Percentiles rank a stretch among this genome's conserved stretches.
phyloP scores from a whole-genome alignment of 495 filamentous ascomycete species.

The Hypomontagnella monticulosa region DNA sequence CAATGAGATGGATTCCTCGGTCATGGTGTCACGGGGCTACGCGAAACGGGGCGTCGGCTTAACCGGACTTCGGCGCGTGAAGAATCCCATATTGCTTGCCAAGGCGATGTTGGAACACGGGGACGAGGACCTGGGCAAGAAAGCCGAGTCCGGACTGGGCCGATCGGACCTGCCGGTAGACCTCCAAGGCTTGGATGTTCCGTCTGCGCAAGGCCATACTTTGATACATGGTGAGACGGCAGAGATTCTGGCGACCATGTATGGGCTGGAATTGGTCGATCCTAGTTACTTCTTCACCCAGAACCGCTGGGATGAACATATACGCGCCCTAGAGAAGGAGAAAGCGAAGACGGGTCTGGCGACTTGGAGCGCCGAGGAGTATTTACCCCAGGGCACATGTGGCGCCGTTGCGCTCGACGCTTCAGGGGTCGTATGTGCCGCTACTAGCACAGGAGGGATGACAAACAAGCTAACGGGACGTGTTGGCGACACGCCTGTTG shows the following conservation, averaged over 20 bases:
- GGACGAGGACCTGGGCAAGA: constrained; percentile 54
- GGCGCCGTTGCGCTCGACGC: constrained; percentile 82
- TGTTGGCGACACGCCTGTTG: constrained; percentile 87
- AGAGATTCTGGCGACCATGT: constrained; percentile 71
- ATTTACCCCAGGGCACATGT: constrained; percentile 83
- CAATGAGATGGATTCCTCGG: constrained; percentile 88
- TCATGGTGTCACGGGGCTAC: constrained; percentile 82
- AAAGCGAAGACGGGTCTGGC: constrained; percentile 44
- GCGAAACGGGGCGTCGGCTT: constrained; percentile 82
- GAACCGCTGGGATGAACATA: constrained; percentile 85
- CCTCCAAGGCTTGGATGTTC: constrained; percentile 40
- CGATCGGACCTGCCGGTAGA: not conserved
- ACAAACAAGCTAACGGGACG: constrained; percentile 89
- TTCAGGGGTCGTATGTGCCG: constrained; percentile 75
- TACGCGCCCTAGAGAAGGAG: constrained; percentile 68
- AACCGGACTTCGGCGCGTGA: constrained; percentile 74
- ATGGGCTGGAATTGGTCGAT: constrained; percentile 74
- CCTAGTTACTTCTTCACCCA: constrained; percentile 80
- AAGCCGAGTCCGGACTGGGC: constrained; percentile 5
- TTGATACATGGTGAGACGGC: constrained; percentile 72
- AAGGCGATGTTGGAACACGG: constrained; percentile 74
- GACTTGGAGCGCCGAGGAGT: constrained; percentile 63
- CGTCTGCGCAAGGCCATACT: constrained; percentile 68
- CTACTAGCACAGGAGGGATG: constrained; percentile 87
- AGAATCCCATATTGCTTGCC: constrained; percentile 82